These are phyloP conservation scores for Trichothecium roseum DNA, from an alignment of 2,329 filamentous ascomycete genomes.

Conservation along the genomic window DNA sequence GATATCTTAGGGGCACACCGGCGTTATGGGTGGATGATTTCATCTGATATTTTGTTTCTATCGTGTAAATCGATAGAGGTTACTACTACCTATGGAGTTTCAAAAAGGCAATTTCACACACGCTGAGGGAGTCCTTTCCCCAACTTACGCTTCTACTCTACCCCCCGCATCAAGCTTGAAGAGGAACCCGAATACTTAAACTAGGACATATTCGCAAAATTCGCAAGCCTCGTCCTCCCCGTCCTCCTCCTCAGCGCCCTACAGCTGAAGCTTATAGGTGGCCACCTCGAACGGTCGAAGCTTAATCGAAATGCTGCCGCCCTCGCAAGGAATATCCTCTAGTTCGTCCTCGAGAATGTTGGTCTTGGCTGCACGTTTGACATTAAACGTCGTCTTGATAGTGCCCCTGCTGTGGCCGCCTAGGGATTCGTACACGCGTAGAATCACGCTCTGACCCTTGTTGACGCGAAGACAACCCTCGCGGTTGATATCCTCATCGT, in stretches of 20 bases:
- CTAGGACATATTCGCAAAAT: too few species aligned
- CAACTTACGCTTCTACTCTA: too few species aligned
- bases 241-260: slow-evolving; percentile 17
- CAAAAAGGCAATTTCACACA: neutral
- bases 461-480: slow-evolving; percentile 52
- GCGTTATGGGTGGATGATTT: too few species aligned
- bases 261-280: slow-evolving; percentile 57
- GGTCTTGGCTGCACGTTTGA: slow-evolving; percentile 70
- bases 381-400: slow-evolving; percentile 56
- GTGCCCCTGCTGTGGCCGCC: slow-evolving; percentile 69
- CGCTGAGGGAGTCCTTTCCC: too few species aligned
- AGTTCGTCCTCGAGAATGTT: slow-evolving; percentile 85
- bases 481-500: slow-evolving; percentile 63
- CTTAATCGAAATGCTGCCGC: slow-evolving; percentile 47
- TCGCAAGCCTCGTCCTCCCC: too few species aligned
- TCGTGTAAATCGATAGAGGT: neutral
- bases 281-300: slow-evolving; percentile 78
- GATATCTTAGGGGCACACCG: neutral
- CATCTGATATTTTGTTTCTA: too few species aligned
- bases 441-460: slow-evolving; percentile 66
- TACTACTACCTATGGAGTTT: too few species aligned
- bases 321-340: slow-evolving; percentile 46
- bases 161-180: too few species aligned
- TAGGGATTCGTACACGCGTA: slow-evolving; percentile 80
- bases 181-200: neutral